Conservation (phyloP, 345 rosid species). For the Eucalyptus curtisii region DNA sequence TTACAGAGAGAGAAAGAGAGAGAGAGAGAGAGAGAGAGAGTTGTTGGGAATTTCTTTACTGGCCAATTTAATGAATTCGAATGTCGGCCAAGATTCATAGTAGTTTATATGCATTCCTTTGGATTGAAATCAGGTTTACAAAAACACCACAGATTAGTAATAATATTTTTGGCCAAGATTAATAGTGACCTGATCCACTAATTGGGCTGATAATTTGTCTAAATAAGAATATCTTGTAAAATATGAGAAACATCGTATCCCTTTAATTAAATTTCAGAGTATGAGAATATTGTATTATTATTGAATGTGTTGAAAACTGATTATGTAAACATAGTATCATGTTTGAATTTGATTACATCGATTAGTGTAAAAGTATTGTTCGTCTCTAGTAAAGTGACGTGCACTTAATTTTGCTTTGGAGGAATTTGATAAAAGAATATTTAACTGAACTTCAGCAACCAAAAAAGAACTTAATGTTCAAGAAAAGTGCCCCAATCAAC, state of each 20-base stretch:
- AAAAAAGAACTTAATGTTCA: too few relatives aligned
- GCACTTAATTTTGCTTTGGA: not conserved
- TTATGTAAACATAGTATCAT: not conserved
- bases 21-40: not conserved
- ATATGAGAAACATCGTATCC: not conserved
- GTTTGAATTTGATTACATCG: not conserved
- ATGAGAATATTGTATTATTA: not conserved
- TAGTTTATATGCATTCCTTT: not conserved
- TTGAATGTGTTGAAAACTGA: not conserved
- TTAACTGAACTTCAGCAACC: too few relatives aligned
- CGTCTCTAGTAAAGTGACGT: not conserved
- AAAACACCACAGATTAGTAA: not conserved
- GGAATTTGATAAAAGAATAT: not conserved
- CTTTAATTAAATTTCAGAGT: not conserved
- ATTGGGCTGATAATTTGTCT: not conserved
- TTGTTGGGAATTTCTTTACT: not conserved
- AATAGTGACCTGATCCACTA: not conserved
- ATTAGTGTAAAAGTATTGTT: not conserved
- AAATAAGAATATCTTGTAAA: not conserved
- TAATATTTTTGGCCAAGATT: not conserved
- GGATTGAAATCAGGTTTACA: not conserved
- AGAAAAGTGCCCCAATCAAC: not conserved
- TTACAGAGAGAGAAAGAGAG: not conserved
- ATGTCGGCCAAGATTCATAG: not conserved
- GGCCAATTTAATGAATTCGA: not conserved